These are phyloP conservation scores for Phytophthora syringae DNA, from an alignment of 352 stramenopile species.

Conservation along the genomic window DNA sequence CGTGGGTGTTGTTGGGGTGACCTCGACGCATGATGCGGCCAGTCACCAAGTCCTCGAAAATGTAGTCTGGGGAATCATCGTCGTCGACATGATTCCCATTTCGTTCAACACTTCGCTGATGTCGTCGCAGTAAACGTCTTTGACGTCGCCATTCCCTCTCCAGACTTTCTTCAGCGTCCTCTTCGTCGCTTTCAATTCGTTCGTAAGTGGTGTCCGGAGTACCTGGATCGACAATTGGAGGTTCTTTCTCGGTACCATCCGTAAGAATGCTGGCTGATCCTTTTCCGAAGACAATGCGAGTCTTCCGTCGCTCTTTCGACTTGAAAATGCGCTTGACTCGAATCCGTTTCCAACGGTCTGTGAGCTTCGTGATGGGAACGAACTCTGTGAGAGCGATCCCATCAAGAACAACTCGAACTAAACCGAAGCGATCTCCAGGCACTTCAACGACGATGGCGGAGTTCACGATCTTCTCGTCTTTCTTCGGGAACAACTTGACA, in stretches of 20 bases:
- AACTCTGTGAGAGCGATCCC: conserved; percentile 52
- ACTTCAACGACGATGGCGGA: conserved; percentile 62
- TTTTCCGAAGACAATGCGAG: conserved; percentile 57
- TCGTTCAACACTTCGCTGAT: background rate
- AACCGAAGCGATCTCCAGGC: conserved; percentile 65
- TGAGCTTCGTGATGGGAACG: conserved; percentile 67
- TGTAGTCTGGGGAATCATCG: conserved; percentile 39
- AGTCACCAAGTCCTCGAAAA: conserved; percentile 68
- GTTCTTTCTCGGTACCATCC: conserved; percentile 21
- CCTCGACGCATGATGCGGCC: conserved; percentile 43
- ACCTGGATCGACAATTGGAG: conserved; percentile 24
- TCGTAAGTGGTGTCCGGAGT: conserved; percentile 41
- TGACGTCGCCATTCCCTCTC: conserved; percentile 30
- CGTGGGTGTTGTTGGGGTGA: conserved; percentile 25
- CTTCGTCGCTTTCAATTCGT: conserved; percentile 41
- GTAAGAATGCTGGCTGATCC: conserved; percentile 20
- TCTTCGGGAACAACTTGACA: conserved; percentile 63
- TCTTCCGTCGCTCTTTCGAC: conserved; percentile 39
- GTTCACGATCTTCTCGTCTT: conserved; percentile 52
- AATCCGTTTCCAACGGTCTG: conserved; percentile 65
- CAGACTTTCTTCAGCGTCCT: conserved; percentile 34
- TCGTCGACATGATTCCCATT: conserved; percentile 9
- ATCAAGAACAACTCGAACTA: conserved; percentile 66
- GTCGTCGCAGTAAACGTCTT: conserved; percentile 18
- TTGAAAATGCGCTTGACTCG: conserved; percentile 52